Conservation (phyloP, 2,329 filamentous ascomycete species). For the Ascochyta koolunga region DNA sequence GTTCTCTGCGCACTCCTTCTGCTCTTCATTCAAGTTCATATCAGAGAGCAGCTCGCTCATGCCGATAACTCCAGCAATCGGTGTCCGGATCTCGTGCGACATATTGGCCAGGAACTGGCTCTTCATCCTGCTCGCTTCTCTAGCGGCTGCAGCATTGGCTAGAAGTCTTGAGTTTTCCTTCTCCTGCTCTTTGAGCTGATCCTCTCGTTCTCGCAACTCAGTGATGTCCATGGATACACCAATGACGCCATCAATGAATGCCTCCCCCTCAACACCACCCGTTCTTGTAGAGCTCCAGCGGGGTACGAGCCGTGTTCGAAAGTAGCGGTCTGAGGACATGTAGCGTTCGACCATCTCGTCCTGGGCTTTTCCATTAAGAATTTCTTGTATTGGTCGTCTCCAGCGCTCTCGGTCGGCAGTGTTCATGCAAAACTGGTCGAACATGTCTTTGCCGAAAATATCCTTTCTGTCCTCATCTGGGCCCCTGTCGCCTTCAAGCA, state of each 20-base stretch:
- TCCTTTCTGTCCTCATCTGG: constrained; percentile 39
- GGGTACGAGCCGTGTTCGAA: constrained; percentile 73
- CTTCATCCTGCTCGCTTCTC: constrained; percentile 80
- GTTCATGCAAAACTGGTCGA: constrained; percentile 62
- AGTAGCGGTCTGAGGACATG: constrained; percentile 66
- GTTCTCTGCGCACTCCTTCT: constrained; percentile 76
- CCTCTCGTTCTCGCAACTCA: constrained; percentile 69
- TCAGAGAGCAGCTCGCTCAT: constrained; percentile 78
- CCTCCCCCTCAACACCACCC: constrained; percentile 57
- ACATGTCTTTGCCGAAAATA: constrained; percentile 65
- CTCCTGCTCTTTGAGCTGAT: constrained; percentile 67
- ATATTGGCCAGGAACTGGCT: constrained; percentile 81
- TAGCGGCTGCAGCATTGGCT: constrained; percentile 78
- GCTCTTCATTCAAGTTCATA: constrained; percentile 70
- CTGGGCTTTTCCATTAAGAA: constrained; percentile 65
- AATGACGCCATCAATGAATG: constrained; percentile 72
- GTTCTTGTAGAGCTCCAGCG: constrained; percentile 63
- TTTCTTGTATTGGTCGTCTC: constrained; percentile 65
- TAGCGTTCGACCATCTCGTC: constrained; percentile 71
- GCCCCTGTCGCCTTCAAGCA: constrained; percentile 72
- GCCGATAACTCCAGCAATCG: constrained; percentile 79
- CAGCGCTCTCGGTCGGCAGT: constrained; percentile 50
- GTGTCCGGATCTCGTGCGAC: constrained; percentile 80
- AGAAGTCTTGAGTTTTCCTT: constrained; percentile 73
- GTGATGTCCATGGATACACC: constrained; percentile 83